Evolutionary conservation across 208 protist species (phyloP), one percentile per base, ranked within the genome.

Genomic region (Trypanosoma vivax): DNA sequence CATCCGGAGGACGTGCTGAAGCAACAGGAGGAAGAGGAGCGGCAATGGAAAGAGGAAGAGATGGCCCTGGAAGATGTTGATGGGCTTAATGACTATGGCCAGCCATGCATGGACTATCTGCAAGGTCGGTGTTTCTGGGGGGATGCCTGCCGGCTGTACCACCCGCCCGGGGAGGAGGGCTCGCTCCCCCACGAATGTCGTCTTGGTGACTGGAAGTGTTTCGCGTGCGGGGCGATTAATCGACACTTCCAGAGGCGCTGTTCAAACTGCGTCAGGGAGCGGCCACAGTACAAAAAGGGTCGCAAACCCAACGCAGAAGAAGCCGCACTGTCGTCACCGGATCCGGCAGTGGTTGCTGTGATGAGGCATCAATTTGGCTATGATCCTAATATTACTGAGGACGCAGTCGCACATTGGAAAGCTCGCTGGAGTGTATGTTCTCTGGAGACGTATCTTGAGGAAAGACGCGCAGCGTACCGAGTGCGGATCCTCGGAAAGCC

Each of bases 101-200:
- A 91, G 75, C 89, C 89, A 11, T 96, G 89, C 65, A 85, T 93
- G 46, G 89, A 92, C 57, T 96, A 92, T 64, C 72, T 96, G 39
- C 85, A 96, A 61, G 89, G 89, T 14, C 70, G 73, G 29, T 96
- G 89, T 54, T 71, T 63, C 31, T 92, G 83, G 79, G 85, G 86
- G 11, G 68, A 83, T 24, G 55, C 40, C 28, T 96, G 89, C 57
- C 67, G 70, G 23, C 65, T 93, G 42, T 76, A 77, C 50, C 89
- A 96, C 59, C 89, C 89, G 1, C 83, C 84, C 5, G 89, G 86
- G 13, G 77, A 90, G 71, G 83, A 93, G 55, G 86, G 83, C 50
- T 77, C 83, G 31, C 69, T 96, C 29, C 89, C 89, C 27, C 65
- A 65, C 7, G 85, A 92, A 63, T 92, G 85, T 58, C 79, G 86